Base-by-base conservation (phyloP, 495 filamentous ascomycete species). In the Pseudoneurospora amorphoporcata region DNA sequence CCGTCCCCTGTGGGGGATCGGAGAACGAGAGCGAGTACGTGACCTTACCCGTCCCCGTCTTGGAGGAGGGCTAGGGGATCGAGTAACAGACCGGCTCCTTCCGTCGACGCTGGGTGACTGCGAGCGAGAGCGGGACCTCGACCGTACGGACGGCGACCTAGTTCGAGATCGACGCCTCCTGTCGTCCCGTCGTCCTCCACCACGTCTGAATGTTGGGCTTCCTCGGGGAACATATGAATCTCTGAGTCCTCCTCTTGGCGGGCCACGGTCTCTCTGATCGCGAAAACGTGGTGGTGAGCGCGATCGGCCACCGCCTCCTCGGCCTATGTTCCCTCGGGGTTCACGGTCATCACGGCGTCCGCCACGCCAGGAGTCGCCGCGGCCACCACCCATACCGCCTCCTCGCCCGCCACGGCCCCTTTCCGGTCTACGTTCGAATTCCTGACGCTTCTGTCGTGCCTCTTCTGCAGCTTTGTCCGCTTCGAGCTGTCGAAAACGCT, bases 381-480 rank as follows among this genome's bases (percentile, higher is more conserved):
- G 78, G 71, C 86, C 85, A 23, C 84, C 84, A 39, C 83, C 83
- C 29, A 65, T 65, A 45, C 84, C 82, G 41, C 86, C 83, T 47
- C 86, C 82, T 72, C 83, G 83, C 32, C 88, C 86, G 61, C 89
- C 85, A 73, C 89, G 83, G 68, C 88, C 84, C 68, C 93, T 90
- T 38, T 94, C 87, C 40, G 53, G 53, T 17, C 83, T 84, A 23
- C 84, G 85, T 69, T 88, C 85, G 41, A 84, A 80, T 42, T 84
- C 92, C 72, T 90, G 88, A 39, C 90, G 89, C 72, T 87, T 86
- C 45, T 80, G 76, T 68, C 90, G 90, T 17, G 87, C 87, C 72
- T 92, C 88, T 80, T 94, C 93, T 4, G 92, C 92, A 47, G 90
- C 92, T 79, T 90, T 94, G 74, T 96, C 93, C 10, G 92, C 90